Evolutionary conservation across 352 stramenopile species (phyloP).

Genomic region (Phytophthora sansomeana): DNA sequence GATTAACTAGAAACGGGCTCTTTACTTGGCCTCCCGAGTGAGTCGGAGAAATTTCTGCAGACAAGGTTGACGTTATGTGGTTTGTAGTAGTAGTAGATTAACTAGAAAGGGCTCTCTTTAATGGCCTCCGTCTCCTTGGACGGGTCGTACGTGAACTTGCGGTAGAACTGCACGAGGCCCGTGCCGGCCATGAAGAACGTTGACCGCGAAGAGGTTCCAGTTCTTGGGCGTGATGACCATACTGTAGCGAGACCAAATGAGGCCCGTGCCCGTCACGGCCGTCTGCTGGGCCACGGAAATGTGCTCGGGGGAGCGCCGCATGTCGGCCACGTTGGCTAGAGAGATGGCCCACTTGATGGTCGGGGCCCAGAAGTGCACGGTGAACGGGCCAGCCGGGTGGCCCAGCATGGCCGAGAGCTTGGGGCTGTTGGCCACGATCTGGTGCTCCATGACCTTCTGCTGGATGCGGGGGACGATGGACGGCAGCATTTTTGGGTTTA

Average conservation of each 20-base stretch:
- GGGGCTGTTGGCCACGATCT: constrained; percentile 69
- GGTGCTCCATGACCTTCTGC: constrained; percentile 69
- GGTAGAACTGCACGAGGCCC: constrained; percentile 82
- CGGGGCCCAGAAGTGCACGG: constrained; percentile 91
- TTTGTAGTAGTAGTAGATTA: constrained; percentile 21
- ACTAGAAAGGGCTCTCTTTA: neutral
- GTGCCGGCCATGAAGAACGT: constrained; percentile 89
- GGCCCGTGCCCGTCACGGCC: constrained; percentile 74
- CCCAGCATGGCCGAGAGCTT: constrained; percentile 66
- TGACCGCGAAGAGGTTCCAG: constrained; percentile 91
- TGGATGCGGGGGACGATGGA: constrained; percentile 75
- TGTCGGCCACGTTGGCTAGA: constrained; percentile 89
- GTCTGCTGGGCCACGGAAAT: constrained; percentile 87
- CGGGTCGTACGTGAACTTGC: constrained; percentile 70
- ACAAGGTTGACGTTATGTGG: constrained; percentile 1
- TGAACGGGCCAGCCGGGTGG: constrained; percentile 90
- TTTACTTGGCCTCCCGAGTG: too few species aligned
- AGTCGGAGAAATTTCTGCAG: too few species aligned
- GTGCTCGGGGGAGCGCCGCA: constrained; percentile 77
- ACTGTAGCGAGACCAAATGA: constrained; percentile 92
- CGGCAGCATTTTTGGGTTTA: constrained; percentile 70
- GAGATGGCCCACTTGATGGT: constrained; percentile 91
- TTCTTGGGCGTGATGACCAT: constrained; percentile 91
- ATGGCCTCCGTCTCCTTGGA: constrained; percentile 9
- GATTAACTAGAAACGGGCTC: constrained; percentile 12